Base-by-base conservation (phyloP, 768 basidiomycete species). In the Russula sp. region DNA sequence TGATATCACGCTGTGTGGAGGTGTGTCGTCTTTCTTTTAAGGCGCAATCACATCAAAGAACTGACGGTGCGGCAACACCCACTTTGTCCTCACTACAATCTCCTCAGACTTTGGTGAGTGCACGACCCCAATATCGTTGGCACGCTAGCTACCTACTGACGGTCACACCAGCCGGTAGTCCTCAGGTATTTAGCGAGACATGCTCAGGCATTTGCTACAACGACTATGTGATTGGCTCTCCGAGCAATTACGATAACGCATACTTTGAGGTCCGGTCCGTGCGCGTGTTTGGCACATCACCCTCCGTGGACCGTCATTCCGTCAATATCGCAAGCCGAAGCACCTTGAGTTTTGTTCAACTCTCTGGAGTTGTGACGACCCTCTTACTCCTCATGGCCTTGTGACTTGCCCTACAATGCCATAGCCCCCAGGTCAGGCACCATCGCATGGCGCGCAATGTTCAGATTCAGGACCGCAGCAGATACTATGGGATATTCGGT, bases 1-100 rank as follows among this genome's bases (percentile, higher is more conserved):
- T 59, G 84, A 87, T 68, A 90, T 90, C 60, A 87, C 88, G 1
- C 78, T 87, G 7, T 87, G 86, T 56, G 85, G 85, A 69, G 78
- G 78, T 78, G 41, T 64, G 79, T 79, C 38, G 78, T 79, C 14
- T 4, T 41, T 16, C 13, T 9, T 18, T 25, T 53, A 25, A n/a
- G n/a, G n/a, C n/a, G n/a, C n/a, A n/a, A n/a, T 8, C 38, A 5
- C n/a, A 5, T 0, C 0, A 25, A 22, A 20, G 2, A 38, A 41
- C 52, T 53, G 52, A 53, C 25, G 52, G 38, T 9, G 29, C 32
- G 25, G 32, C 47, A 18, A 18, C 29, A 7, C 25, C 22, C 2
- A 5, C 0, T 14, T 22, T n/a, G 8, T 22, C 22, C 10, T 46
- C n/a, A n/a, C n/a, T 11, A 10, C 22, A 29, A 32, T 5, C 16